Conservation (phyloP, 1,284 basidiomycete genomes). For the Tetrapyrgos nigripes region DNA sequence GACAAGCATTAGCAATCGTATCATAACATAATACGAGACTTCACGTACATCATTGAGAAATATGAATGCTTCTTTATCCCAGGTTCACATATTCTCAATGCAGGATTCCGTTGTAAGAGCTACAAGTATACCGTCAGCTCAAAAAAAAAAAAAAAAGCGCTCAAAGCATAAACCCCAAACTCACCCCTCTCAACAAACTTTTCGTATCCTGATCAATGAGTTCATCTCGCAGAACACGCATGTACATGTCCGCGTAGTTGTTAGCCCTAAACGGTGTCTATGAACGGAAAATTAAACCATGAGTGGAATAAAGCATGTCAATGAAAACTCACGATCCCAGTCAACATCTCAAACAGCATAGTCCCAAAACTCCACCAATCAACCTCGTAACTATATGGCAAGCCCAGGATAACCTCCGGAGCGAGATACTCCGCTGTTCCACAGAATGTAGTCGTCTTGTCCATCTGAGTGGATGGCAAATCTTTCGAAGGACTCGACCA, state of each 20-base stretch:
- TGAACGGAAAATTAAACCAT: neutral
- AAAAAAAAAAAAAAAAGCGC: no score
- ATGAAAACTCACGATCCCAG: conserved; percentile 75
- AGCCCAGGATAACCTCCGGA: conserved; percentile 91
- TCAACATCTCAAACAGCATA: conserved; percentile 95
- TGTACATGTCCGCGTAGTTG: conserved; percentile 95
- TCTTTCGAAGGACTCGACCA: conserved; percentile 56
- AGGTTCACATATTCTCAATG: conserved; percentile 89
- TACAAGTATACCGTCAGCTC: conserved; percentile 37
- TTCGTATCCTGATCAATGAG: conserved; percentile 95
- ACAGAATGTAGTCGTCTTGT: conserved; percentile 85
- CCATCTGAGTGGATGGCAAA: conserved; percentile 44
- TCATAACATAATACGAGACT: no score
- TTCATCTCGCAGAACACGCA: conserved; percentile 87
- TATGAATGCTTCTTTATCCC: conserved; percentile 95
- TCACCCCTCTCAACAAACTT: conserved; percentile 91
- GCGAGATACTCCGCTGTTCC: conserved; percentile 95
- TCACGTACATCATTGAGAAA: conserved; percentile 92
- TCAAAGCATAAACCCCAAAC: conserved; percentile 34
- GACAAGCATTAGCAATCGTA: no score
- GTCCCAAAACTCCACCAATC: conserved; percentile 99
- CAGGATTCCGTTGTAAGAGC: conserved; percentile 93
- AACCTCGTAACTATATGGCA: conserved; percentile 92
- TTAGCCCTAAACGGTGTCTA: conserved; percentile 95
- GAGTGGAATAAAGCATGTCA: no score